Conservation (phyloP, 176 grass and related monocot species). For the Thalia dealbata region DNA sequence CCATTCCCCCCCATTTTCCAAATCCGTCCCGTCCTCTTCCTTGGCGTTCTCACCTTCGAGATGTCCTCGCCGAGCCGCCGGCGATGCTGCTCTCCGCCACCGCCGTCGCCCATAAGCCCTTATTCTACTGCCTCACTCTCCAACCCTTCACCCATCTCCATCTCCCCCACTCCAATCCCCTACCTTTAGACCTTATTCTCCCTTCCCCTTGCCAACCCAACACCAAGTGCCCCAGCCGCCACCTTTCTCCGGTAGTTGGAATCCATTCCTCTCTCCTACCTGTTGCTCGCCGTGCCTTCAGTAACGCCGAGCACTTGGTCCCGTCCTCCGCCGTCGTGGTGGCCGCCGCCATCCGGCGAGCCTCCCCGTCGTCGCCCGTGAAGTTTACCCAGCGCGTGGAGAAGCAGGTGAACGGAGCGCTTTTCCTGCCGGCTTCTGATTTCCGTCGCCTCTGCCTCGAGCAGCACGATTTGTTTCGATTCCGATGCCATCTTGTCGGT, state of each 20-base stretch:
- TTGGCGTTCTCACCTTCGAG: too few species aligned
- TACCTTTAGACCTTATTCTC: neutral
- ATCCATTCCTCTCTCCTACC: constrained; percentile 19
- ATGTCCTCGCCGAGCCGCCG: neutral
- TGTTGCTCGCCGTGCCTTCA: constrained; percentile 4
- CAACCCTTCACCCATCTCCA: too few species aligned
- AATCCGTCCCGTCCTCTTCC: too few species aligned
- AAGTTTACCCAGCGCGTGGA: constrained; percentile 29
- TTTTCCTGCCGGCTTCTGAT: constrained; percentile 44
- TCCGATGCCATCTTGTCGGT: constrained; percentile 48
- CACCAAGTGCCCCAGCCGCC: neutral
- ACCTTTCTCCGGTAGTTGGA: neutral
- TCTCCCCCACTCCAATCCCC: too few species aligned
- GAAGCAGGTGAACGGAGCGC: constrained; percentile 11
- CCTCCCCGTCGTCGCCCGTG: constrained; percentile 45
- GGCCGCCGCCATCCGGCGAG: constrained; percentile 38
- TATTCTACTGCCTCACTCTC: neutral
- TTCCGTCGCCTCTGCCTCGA: constrained; percentile 50
- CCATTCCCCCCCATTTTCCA: too few species aligned
- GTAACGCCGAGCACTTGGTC: constrained; percentile 15
- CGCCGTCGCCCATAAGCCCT: neutral
- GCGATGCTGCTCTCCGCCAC: constrained; percentile 14
- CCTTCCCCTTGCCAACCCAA: neutral
- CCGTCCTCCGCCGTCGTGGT: constrained; percentile 39
- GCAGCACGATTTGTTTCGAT: constrained; percentile 59